Percentiles rank a stretch among this genome's conserved stretches.
Evolutionary conservation across 2,329 filamentous ascomycete species (phyloP).

Genomic region (Fonsecaea erecta): DNA sequence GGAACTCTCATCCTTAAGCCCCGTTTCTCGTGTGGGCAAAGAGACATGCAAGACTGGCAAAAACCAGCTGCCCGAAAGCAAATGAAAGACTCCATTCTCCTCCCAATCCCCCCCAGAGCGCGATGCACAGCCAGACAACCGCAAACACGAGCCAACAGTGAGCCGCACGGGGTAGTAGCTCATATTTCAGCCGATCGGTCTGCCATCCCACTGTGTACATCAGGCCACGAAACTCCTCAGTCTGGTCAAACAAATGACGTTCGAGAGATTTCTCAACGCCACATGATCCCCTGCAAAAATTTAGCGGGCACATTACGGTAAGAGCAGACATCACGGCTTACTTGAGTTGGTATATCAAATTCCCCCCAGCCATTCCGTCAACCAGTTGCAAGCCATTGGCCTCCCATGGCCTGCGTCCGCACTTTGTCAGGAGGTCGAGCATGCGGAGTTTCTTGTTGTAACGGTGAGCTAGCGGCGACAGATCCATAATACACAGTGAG

Average conservation of each 20-base stretch:
- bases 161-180: background rate
- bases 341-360: conserved; percentile 1
- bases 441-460: too few relatives aligned
- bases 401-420: background rate
- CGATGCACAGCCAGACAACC: conserved; percentile 4
- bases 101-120: background rate
- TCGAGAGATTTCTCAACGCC: background rate
- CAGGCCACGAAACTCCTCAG: background rate
- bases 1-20: too few relatives aligned
- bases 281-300: background rate
- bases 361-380: conserved; percentile 4
- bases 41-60: background rate
- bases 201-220: conserved; percentile 9
- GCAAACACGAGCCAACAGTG: background rate
- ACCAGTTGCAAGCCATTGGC: background rate
- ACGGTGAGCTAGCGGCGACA: too few relatives aligned
- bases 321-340: background rate
- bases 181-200: background rate
- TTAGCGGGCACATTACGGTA: background rate
- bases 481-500: too few relatives aligned
- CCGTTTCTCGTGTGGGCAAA: too few relatives aligned
- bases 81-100: conserved; percentile 2
- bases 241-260: background rate
- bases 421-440: conserved; percentile 10
- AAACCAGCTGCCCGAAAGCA: conserved; percentile 1